Percentiles rank a stretch among this genome's conserved stretches.
Conservation (phyloP, 73 alveolate genomes). For the Paramecium octaurelia region DNA sequence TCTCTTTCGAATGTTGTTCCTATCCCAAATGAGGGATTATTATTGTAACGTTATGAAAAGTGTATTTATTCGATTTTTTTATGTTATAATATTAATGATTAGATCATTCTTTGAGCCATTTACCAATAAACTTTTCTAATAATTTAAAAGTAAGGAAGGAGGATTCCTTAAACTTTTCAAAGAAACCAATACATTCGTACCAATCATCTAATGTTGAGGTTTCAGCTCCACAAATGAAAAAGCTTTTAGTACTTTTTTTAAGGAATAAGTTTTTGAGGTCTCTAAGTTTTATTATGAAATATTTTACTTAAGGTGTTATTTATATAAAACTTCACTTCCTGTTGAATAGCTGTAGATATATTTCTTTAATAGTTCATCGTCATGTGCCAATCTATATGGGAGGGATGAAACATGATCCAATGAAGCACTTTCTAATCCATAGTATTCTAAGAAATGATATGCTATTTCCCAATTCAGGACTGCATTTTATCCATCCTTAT, state of each 20-base stretch:
- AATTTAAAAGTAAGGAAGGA: not conserved
- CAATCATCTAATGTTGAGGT: constrained; percentile 30
- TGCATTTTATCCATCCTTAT: not conserved
- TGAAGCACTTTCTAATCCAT: constrained; percentile 18
- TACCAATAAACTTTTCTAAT: not conserved
- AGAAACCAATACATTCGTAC: not conserved
- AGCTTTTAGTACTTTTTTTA: not conserved
- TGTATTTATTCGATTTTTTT: not conserved
- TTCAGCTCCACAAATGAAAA: constrained; percentile 7
- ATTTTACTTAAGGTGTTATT: not conserved
- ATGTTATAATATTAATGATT: not conserved
- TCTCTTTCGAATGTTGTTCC: not conserved
- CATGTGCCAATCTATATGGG: constrained; percentile 31
- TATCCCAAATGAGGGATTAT: not conserved
- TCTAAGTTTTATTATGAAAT: not conserved
- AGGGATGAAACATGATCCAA: not conserved
- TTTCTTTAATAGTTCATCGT: constrained; percentile 5
- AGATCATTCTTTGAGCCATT: constrained; percentile 26
- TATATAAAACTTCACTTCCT: constrained; percentile 34
- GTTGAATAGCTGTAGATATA: constrained; percentile 43
- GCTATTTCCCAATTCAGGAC: constrained; percentile 51
- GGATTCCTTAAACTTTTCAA: not conserved
- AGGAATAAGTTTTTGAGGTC: not conserved
- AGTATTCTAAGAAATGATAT: constrained; percentile 23
- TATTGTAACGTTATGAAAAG: not conserved